Evolutionary conservation across 805 yeast species (phyloP).

Genomic region (Saccharomyces eubayanus): DNA sequence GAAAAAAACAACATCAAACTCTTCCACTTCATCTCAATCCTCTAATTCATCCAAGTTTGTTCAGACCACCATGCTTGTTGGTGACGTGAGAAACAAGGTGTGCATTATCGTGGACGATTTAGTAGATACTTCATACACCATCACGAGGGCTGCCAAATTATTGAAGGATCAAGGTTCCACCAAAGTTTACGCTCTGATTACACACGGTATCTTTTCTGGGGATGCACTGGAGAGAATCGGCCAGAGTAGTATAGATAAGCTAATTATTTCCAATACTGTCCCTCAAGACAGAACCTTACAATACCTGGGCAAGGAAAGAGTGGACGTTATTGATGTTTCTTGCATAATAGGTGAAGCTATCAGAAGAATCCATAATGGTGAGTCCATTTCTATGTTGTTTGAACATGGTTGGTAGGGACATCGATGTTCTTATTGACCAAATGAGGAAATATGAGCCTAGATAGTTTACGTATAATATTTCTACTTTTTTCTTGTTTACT

Average conservation of each 20-base stretch:
- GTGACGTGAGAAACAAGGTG: slow-evolving; percentile 78
- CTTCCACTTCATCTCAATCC: slow-evolving; percentile 15
- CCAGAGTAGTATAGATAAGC: slow-evolving; percentile 65
- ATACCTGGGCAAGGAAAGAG: slow-evolving; percentile 43
- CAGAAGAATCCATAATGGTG: slow-evolving; percentile 94
- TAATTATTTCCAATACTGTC: slow-evolving; percentile 84
- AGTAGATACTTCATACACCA: slow-evolving; percentile 87
- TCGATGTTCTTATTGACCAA: neutral
- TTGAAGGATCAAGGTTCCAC: slow-evolving; percentile 90
- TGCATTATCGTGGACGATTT: slow-evolving; percentile 92
- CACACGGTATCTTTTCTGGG: slow-evolving; percentile 90
- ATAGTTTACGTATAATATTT: neutral
- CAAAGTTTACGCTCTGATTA: slow-evolving; percentile 75
- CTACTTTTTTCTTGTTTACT: neutral
- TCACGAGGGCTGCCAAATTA: slow-evolving; percentile 84
- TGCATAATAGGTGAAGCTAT: slow-evolving; percentile 89
- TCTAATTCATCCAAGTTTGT: slow-evolving; percentile 29
- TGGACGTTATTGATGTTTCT: slow-evolving; percentile 82
- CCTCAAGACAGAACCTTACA: slow-evolving; percentile 65
- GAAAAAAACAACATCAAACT: slow-evolving; percentile 2
- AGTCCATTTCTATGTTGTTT: slow-evolving; percentile 85
- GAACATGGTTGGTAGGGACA: slow-evolving; percentile 51
- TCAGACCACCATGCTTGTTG: slow-evolving; percentile 92
- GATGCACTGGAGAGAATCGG: slow-evolving; percentile 72
- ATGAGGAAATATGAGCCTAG: neutral